Evolutionary conservation across 371 early-diverging fungal genomes (phyloP).

Genomic region (Rhizopus delemar): DNA sequence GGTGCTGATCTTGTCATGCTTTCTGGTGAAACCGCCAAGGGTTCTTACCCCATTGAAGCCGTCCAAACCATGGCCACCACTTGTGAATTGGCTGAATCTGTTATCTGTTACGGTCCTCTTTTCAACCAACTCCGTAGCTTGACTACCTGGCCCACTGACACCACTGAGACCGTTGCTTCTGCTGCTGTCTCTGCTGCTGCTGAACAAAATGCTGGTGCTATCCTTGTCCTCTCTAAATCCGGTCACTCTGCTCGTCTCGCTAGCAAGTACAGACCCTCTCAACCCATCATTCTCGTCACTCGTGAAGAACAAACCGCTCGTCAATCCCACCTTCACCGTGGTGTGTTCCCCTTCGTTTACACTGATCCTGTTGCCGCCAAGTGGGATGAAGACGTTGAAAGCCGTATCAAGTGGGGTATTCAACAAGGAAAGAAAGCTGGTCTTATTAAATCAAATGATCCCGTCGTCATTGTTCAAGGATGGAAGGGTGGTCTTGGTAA

Average conservation of each 20-base stretch:
- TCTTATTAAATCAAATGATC: conserved; percentile 66
- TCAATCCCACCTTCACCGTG: conserved; percentile 84
- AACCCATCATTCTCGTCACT: conserved; percentile 89
- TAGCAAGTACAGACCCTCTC: conserved; percentile 89
- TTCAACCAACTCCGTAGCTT: conserved; percentile 78
- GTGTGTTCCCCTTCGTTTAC: conserved; percentile 87
- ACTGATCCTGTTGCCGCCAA: conserved; percentile 42
- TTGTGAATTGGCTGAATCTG: conserved; percentile 70
- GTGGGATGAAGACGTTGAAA: conserved; percentile 90
- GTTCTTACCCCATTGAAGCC: conserved; percentile 72
- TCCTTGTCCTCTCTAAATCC: conserved; percentile 82
- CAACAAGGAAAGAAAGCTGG: conserved; percentile 61
- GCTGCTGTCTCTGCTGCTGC: conserved; percentile 86
- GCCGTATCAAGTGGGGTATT: conserved; percentile 79
- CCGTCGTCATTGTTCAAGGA: conserved; percentile 79
- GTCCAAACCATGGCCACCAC: conserved; percentile 75
- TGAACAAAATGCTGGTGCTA: conserved; percentile 82
- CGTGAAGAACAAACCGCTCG: conserved; percentile 79
- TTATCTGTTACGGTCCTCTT: conserved; percentile 71
- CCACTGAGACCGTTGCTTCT: conserved; percentile 89
- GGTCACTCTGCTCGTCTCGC: conserved; percentile 87
- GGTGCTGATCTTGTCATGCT: conserved; percentile 98
- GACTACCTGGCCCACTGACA: conserved; percentile 73
- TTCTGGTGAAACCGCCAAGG: conserved; percentile 96
- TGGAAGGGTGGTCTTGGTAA: conserved; percentile 81